Base-by-base conservation (phyloP, 805 yeast species). In the Nakazawaea peltata region DNA sequence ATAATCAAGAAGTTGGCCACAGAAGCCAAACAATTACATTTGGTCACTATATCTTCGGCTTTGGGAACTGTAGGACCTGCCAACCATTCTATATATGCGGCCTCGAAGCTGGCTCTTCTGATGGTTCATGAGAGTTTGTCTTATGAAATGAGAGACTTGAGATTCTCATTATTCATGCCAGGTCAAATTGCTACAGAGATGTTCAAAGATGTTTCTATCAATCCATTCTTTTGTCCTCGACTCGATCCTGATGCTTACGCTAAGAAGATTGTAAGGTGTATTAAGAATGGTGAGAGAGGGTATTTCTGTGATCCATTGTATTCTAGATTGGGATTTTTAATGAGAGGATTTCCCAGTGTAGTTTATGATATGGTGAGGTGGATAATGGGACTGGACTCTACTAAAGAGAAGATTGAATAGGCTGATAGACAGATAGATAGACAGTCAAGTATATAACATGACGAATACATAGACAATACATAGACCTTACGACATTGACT, bases 101-200 rank as follows among this genome's bases (percentile, higher is more conserved):
- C 72, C 1, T 55, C 73, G 6, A 73, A 73, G 40, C 68, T 74
- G 1, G 67, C 73, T 0, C 40, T 59, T 17, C 47, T 59, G 9
- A 65, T 62, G 43, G 41, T 67, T 7, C 66, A 69, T 41, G 77
- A 71, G 42, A 57, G 70, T 1, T 36, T 73, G 19, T 40, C 59
- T 4, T 57, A 57, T 28, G 80, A 73, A 41, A 35, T 61, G 5
- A 41, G 39, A 2, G 32, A 33, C 24, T 45, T 71, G 3, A 45
- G 61, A 4, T 41, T 63, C 19, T 53, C 67, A 12, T 47, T 66
- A 9, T 64, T 71, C 5, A 41, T 61, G 2, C 75, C 78, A 0
- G 80, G 80, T 2, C 79, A 73, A 46, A 47, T 73, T 21, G 54
- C 60, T 29, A 58, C 74, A 1, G 48, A 45, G 8, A 70, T 73